Base-by-base conservation (phyloP, 192 early-diverging fungal genomes). In the Glomus cerebriforme region DNA sequence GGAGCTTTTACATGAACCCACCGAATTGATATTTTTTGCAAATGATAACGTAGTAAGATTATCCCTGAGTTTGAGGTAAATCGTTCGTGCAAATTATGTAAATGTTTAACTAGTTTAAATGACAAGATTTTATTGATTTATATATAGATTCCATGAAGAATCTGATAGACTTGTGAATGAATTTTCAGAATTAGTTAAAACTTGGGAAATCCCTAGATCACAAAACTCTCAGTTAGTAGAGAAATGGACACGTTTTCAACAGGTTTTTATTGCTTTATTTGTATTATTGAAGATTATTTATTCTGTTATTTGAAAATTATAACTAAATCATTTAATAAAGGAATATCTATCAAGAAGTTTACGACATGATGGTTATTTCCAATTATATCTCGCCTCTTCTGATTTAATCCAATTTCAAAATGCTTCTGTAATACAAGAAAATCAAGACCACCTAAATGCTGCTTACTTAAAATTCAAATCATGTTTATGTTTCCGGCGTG, bases 321-420 rank as follows among this genome's bases (percentile, higher is more conserved):
- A 26, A 47, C 15, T 49, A 26, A 26, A 31, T 39, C n/a, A 47
- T 27, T 37, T n/a, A n/a, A 39, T 47, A 45, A 47, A 71, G 69
- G 69, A 71, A 29, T 71, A 71, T 71, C 24, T 43, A 54, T 71
- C 69, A n/a, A 17, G 69, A 71, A 71, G 37, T 54, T 71, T 71
- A 71, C 37, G 69, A 49, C 69, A 71, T 29, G 69, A 71, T 19
- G 39, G 69, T 47, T 71, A 29, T 49, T 49, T 47, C 12, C 37
- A 47, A 31, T 15, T 47, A 15, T 26, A 71, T 17, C 27, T 49
- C 4, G 45, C 43, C 9, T 31, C 69, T 7, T 29, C 69, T 43
- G 69, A 71, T 45, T 26, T 71, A 24, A 37, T 10, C 10, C 32
- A 68, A 19, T 68, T 39, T 26, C 37, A 47, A 26, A n/a, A 13